Percentiles rank a stretch among this genome's conserved stretches.
phyloP scores from a whole-genome alignment of 495 filamentous ascomycete genomes.

The Xylaria palmicola region DNA sequence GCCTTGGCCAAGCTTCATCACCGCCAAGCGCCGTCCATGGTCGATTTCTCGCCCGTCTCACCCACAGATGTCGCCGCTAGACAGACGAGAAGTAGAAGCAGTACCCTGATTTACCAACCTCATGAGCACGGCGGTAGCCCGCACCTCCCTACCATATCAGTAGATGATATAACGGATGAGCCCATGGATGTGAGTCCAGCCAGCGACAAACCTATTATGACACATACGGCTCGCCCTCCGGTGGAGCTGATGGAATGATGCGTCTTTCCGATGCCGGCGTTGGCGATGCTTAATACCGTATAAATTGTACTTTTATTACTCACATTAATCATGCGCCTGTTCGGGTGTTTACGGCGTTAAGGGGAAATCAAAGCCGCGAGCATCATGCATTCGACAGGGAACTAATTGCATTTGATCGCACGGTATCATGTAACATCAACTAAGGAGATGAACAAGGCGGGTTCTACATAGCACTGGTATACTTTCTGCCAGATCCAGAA shows the following conservation, averaged over 20 bases:
- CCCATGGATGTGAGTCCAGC: slow-evolving; percentile 44
- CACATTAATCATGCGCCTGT: background rate
- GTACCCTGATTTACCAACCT: slow-evolving; percentile 74
- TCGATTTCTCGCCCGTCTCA: slow-evolving; percentile 31
- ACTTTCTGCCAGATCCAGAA: background rate
- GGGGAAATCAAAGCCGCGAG: background rate
- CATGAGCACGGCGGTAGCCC: slow-evolving; percentile 72
- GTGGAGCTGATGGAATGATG: slow-evolving; percentile 78
- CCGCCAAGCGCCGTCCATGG: slow-evolving; percentile 20
- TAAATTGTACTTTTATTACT: slow-evolving; percentile 6
- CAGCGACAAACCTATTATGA: slow-evolving; percentile 55
- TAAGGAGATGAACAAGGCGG: background rate
- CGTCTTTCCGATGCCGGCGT: background rate
- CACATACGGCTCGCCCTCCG: slow-evolving; percentile 81
- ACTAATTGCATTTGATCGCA: background rate
- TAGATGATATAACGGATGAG: slow-evolving; percentile 79
- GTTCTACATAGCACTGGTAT: background rate
- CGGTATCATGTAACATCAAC: background rate
- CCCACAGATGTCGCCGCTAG: slow-evolving; percentile 27
- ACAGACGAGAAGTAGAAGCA: slow-evolving; percentile 47
- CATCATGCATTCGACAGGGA: background rate
- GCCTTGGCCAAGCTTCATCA: slow-evolving; percentile 70
- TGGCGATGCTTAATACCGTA: background rate
- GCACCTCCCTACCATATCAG: slow-evolving; percentile 80
- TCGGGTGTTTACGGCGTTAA: background rate